These are phyloP conservation scores for Schizophyllum commune DNA, from an alignment of 1,284 basidiomycete genomes.

Conservation along the genomic window DNA sequence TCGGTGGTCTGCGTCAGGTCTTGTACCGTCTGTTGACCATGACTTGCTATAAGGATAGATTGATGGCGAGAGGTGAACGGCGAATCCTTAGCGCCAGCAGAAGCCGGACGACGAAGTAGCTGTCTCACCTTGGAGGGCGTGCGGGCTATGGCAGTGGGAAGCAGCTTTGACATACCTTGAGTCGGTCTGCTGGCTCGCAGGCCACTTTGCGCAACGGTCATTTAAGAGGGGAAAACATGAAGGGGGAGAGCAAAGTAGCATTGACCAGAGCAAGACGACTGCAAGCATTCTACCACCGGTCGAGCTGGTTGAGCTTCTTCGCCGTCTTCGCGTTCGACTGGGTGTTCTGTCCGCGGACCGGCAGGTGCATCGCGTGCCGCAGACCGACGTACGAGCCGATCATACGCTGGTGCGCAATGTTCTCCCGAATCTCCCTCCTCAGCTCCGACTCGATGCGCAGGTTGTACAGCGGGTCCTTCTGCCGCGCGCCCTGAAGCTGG, in stretches of 20 bases:
- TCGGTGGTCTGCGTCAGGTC: too few relatives aligned
- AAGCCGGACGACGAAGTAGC: too few relatives aligned
- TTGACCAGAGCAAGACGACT: not conserved
- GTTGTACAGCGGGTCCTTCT: constrained; percentile 49
- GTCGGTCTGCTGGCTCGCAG: too few relatives aligned
- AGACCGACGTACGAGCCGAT: constrained; percentile 86
- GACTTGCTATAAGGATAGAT: too few relatives aligned
- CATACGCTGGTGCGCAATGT: constrained; percentile 84
- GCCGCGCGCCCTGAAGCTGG: constrained; percentile 6
- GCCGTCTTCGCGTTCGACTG: constrained; percentile 83
- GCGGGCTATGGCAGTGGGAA: too few relatives aligned
- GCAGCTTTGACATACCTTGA: too few relatives aligned
- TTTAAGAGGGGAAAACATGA: not conserved
- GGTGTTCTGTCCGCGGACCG: constrained; percentile 87
- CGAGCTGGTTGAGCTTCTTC: constrained; percentile 62
- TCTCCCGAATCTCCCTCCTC: constrained; percentile 71
- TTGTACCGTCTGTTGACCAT: too few relatives aligned
- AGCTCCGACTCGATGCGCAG: constrained; percentile 82
- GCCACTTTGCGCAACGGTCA: not conserved
- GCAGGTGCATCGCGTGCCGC: constrained; percentile 82
- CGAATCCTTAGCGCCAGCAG: too few relatives aligned
- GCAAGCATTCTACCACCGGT: not conserved
- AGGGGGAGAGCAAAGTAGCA: not conserved
- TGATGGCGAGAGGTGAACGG: too few relatives aligned
- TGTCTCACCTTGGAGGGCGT: too few relatives aligned